Evolutionary conservation across 176 grass and related monocot genomes (phyloP), one percentile per base, ranked within the genome.

Genomic region (Lolium perenne): DNA sequence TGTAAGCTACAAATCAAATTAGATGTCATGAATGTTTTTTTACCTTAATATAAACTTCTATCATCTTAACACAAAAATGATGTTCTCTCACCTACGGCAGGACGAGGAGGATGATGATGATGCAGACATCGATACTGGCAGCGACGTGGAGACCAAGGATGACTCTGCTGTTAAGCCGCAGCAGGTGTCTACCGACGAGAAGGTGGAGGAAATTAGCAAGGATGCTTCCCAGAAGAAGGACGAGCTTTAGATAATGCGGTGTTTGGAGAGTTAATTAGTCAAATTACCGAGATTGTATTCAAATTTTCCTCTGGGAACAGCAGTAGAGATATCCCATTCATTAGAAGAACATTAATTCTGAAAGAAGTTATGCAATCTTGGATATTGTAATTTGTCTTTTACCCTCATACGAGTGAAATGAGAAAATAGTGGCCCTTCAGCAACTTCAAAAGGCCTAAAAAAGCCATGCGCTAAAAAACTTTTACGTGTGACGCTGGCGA

Each of bases 171-270:
- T 68, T 32, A 77, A 87, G 29, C 29, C 57, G 23, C 69, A 71
- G 68, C 60, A 79, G 54, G 55, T 11, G 6, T 14, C 29, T 4
- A 26, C 45, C 1, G 60, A 78, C 5, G 76, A 83, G 21, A 88
- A 91, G 55, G 47, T 12, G 6, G 86, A 91, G 71, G 74, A 69
- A 51, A 32, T 53, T 43, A 80, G 6, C 58, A 78, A 88, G 51
- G 80, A 71, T 47, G 65, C 13, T 75, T 32, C 53, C 11, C 76
- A 58, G 17, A 66, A 57, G 45, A 85, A 93, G 76, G 92, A 93
- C 47, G 92, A 93, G 78, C 92, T 93, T 60, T 93, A 88, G 89
- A 85, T 10, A 6, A 6, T 47, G 13, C 4, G 57, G 23, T 12
- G 68, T 70, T 40, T 12, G 78, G 38, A 20, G 53, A 53, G 16